Conservation (phyloP, 179 eudicot genomes). For the Corrigiola litoralis region DNA sequence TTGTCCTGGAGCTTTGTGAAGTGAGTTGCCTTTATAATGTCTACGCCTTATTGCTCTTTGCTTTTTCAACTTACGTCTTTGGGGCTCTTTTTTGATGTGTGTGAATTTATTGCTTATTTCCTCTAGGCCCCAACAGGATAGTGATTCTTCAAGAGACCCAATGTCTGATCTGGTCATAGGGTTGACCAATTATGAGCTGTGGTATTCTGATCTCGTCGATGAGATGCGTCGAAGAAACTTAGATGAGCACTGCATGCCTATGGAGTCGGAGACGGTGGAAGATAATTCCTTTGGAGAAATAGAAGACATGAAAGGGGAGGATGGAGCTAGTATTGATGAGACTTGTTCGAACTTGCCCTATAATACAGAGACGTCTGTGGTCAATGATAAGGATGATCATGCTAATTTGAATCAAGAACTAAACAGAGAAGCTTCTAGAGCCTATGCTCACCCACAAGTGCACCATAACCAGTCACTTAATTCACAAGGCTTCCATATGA, state of each 20-base stretch:
- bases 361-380: constrained; percentile 67
- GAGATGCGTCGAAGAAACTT: constrained; percentile 39
- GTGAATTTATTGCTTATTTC: constrained; percentile 6
- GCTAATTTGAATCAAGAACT: constrained; percentile 4
- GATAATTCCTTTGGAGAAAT: constrained; percentile 14
- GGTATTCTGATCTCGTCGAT: constrained; percentile 53
- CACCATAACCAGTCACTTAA: constrained; percentile 18
- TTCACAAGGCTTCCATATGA: constrained; percentile 31
- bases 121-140: constrained; percentile 54
- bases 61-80: too few relatives aligned
- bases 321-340: constrained; percentile 40
- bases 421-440: constrained; percentile 23
- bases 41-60: too few relatives aligned
- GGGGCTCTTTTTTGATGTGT: background rate
- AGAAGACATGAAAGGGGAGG: constrained; percentile 36
- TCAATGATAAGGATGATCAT: constrained; percentile 43
- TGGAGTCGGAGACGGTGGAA: constrained; percentile 39
- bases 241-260: constrained; percentile 25
- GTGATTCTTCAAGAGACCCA: constrained; percentile 47
- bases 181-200: constrained; percentile 52
- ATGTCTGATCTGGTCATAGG: constrained; percentile 72
- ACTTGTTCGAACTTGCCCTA: constrained; percentile 26
- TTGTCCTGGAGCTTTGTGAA: background rate
- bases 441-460: constrained; percentile 20
- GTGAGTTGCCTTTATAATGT: background rate